phyloP scores from a whole-genome alignment of 176 grass and related monocot species.

The Saccharum officinarum region DNA sequence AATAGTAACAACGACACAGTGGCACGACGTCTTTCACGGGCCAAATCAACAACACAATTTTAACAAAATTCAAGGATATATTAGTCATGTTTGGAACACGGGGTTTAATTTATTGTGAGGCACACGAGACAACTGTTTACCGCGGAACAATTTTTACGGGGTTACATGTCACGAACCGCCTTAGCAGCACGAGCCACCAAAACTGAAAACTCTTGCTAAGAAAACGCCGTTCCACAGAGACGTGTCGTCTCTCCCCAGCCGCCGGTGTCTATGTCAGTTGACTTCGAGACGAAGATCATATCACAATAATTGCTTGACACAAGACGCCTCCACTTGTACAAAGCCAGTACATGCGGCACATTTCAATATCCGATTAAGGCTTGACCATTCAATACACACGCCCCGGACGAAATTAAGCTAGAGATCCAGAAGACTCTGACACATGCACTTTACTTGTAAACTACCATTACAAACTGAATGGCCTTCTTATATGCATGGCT shows the following conservation, averaged over 20 bases:
- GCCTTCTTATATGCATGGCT: not conserved
- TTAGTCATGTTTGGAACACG: not conserved
- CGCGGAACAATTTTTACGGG: not conserved
- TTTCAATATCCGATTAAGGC: constrained; percentile 13
- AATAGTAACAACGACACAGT: no score
- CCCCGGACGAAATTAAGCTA: not conserved
- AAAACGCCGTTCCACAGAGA: not conserved
- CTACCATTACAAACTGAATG: not conserved
- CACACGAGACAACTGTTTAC: not conserved
- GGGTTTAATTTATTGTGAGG: not conserved
- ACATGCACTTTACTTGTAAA: not conserved
- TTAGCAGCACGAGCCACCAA: not conserved
- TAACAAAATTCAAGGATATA: not conserved
- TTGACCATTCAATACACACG: constrained; percentile 10
- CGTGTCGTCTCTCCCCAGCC: constrained; percentile 16
- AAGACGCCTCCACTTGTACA: constrained; percentile 13
- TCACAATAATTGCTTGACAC: constrained; percentile 32
- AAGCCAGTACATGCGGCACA: not conserved
- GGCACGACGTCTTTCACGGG: no score
- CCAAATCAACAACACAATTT: no score
- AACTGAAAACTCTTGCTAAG: not conserved
- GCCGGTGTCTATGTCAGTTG: constrained; percentile 31
- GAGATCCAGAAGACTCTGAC: not conserved
- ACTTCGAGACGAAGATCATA: not conserved
- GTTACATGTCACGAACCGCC: not conserved